A percentile compares a stretch with the other conserved stretches of the same genome.
phyloP scores from a whole-genome alignment of 352 stramenopile species.

The Aphanomyces stellatus region DNA sequence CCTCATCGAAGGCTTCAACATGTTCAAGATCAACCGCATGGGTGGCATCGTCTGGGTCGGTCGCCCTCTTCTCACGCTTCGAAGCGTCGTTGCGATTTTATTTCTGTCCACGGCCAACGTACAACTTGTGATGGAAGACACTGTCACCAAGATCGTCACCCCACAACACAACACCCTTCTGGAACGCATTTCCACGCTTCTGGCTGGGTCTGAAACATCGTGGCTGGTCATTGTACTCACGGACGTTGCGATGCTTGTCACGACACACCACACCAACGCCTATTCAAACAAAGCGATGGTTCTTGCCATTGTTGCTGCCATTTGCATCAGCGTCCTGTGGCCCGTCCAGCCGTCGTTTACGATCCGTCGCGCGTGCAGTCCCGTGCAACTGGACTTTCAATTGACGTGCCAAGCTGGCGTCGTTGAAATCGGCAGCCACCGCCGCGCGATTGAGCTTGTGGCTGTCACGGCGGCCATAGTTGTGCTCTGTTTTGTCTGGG shows the following conservation, averaged over 20 bases:
- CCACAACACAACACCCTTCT: not conserved
- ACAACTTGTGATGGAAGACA: not conserved
- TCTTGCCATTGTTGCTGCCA: not conserved
- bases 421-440: too few species aligned
- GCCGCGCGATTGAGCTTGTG: too few species aligned
- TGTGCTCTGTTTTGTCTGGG: too few species aligned
- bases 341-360: not conserved
- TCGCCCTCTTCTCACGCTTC: slow-evolving; percentile 11
- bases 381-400: not conserved
- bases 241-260: not conserved
- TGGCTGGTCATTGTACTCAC: not conserved
- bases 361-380: not conserved
- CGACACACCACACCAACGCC: not conserved
- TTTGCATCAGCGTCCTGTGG: not conserved
- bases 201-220: not conserved
- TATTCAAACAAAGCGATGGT: not conserved
- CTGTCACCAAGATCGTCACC: not conserved
- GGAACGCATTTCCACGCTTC: not conserved
- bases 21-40: slow-evolving; percentile 6
- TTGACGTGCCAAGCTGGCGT: not conserved
- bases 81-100: not conserved
- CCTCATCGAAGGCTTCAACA: not conserved
- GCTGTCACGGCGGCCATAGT: too few species aligned
- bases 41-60: slow-evolving; percentile 9
- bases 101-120: not conserved